Evolutionary conservation across 2,329 filamentous ascomycete species (phyloP), one percentile per base, ranked within the genome.

Genomic region (Xylaria hypoxylon): DNA sequence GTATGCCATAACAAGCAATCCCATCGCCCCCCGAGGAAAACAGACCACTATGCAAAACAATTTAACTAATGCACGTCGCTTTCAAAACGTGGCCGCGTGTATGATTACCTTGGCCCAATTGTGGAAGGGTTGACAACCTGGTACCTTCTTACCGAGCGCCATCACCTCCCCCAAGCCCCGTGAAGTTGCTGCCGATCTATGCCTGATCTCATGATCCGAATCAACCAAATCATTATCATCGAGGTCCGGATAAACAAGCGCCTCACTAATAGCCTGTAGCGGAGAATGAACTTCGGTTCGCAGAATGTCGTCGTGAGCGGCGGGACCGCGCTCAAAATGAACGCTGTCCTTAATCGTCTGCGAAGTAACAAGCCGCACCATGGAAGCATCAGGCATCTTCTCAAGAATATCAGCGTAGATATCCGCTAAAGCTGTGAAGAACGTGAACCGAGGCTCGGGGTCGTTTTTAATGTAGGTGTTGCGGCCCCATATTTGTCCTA

Each of bases 331-430:
- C 38, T 64, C 51, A 60, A 53, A 48, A 45, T 57, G 13, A 1
- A 19, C 24, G 10, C 15, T 35, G 11, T 26, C 8, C 6, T 4
- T 48, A 17, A 50, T 48, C 19, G 44, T 50, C 19, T 11, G 5
- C 19, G 3, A 4, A 8, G 44, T 48, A 2, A 50, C 50, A 6
- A 63, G 60, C 24, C 19, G 31, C 17, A 45, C 31, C 1, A 6
- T 6, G 33, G 22, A 33, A 8, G 24, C 15, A 5, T 10, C 40
- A 0, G 60, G 60, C 59, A 79, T 82, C 57, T 77, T 78, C 69
- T 82, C 81, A 60, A 80, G 78, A 22, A 82, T 80, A 52, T 83
- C 81, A 45, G 83, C 80, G 19, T 81, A 78, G 19, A 82, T 75
- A 64, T 83, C 81, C 26, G 73, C 68, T 17, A 82, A 76, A 3